Base-by-base conservation (phyloP, 768 basidiomycete species). In the Suillus occidentalis region DNA sequence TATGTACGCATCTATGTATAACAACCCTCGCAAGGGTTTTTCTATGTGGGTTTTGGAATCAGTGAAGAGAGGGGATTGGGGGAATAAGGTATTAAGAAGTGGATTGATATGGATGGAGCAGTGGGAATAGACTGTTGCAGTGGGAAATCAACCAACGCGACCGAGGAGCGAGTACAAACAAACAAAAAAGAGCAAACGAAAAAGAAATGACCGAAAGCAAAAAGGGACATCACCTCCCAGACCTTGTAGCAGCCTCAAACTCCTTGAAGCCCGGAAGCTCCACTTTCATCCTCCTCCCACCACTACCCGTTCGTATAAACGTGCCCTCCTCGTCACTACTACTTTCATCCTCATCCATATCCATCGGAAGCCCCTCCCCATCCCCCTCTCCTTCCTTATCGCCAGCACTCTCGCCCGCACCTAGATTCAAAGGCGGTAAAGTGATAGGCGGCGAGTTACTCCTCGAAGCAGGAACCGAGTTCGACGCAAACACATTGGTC, bases 401-500 rank as follows among this genome's bases (percentile, higher is more conserved):
- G 7, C 22, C 28, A 13, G 3, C 31, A 34, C 34, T n/a, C 10
- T 20, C 25, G 39, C 34, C 8, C 5, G 52, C 34, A 57, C 73
- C 75, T 42, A 84, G 75, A 69, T 89, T 88, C 61, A 92, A 75
- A 53, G 91, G 91, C 37, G 91, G 84, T 5, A 93, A 76, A 61
- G 80, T 86, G 65, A 92, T 92, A 1, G 90, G 91, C 34, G 91
- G 91, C 9, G 85, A 87, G 28, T 79, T 79, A n/a, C 88, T 81
- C 47, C 91, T 79, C 49, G 88, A 90, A 3, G 78, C 80, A 9
- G 91, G 90, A 40, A 82, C 65, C 1, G 75, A 78, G 52, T 59
- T 65, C 1, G 58, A 59, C 6, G 69, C 70, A 34, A 69, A 63
- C 3, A 66, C 45, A 45, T 57, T 69, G 22, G 50, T 50, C 25